Conservation (phyloP, 2,329 filamentous ascomycete species). For the Pyricularia sp. region DNA sequence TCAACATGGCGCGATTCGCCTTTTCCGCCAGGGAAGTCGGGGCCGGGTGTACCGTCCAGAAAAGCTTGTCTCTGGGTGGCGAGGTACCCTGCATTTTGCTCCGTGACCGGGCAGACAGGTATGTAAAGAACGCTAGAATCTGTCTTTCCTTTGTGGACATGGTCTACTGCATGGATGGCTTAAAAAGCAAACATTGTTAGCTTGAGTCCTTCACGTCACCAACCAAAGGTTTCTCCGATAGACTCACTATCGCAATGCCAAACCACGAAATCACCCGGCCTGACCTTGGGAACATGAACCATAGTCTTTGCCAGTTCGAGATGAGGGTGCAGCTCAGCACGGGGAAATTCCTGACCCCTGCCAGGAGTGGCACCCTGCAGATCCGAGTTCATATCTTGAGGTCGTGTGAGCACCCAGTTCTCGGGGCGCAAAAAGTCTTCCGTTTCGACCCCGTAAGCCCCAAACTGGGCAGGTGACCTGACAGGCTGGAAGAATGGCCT, state of each 20-base stretch:
- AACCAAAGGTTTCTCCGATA: background rate
- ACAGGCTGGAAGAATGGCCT: constrained; percentile 69
- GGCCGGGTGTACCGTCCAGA: constrained; percentile 53
- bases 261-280: constrained; percentile 66
- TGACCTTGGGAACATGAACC: constrained; percentile 60
- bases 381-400: constrained; percentile 14
- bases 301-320: constrained; percentile 58
- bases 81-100: constrained; percentile 63
- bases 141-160: constrained; percentile 56
- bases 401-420: constrained; percentile 19
- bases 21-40: constrained; percentile 63
- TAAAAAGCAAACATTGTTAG: background rate
- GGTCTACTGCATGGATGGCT: constrained; percentile 76
- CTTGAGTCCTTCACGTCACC: background rate
- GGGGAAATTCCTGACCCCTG: constrained; percentile 58
- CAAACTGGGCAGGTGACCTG: constrained; percentile 14
- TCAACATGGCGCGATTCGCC: constrained; percentile 51
- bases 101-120: constrained; percentile 73
- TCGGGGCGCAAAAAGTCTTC: constrained; percentile 32
- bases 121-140: constrained; percentile 89
- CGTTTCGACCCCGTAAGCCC: background rate
- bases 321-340: constrained; percentile 56
- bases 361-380: constrained; percentile 63
- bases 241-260: constrained; percentile 70
- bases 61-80: constrained; percentile 64